Conservation (phyloP, 1,284 basidiomycete species). For the Abortiporus biennis region DNA sequence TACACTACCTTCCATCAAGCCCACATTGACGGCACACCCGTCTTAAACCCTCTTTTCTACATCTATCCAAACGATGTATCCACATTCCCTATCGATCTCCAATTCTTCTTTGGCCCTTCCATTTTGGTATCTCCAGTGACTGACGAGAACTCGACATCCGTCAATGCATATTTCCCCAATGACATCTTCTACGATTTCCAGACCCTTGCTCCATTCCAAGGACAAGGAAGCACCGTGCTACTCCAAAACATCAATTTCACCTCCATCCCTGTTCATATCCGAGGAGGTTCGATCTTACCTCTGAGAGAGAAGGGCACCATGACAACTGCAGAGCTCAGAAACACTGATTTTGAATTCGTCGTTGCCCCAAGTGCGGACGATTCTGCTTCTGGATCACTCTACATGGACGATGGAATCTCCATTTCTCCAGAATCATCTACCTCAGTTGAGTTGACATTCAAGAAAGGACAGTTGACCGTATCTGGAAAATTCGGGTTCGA, state of each 20-base stretch:
- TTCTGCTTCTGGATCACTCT: conserved; percentile 44
- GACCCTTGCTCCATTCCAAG: conserved; percentile 42
- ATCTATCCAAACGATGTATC: conserved; percentile 54
- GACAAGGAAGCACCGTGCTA: conserved; percentile 37
- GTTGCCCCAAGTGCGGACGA: conserved; percentile 48
- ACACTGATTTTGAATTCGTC: conserved; percentile 55
- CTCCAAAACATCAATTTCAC: conserved; percentile 47
- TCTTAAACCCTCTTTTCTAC: conserved; percentile 59
- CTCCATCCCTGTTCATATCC: conserved; percentile 57
- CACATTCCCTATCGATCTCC: conserved; percentile 56
- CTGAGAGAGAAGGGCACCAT: conserved; percentile 47
- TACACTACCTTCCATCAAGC: conserved; percentile 66
- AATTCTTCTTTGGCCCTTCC: conserved; percentile 64
- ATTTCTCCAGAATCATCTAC: conserved; percentile 39
- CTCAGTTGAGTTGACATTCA: conserved; percentile 38
- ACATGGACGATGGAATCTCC: conserved; percentile 60
- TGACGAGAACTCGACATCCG: conserved; percentile 52
- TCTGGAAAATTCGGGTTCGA: conserved; percentile 45
- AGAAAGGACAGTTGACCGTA: conserved; percentile 35
- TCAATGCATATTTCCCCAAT: conserved; percentile 54
- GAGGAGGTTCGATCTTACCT: conserved; percentile 52
- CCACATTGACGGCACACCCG: conserved; percentile 51
- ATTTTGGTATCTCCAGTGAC: conserved; percentile 67
- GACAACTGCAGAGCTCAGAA: conserved; percentile 51
- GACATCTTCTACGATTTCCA: conserved; percentile 63